A percentile compares a stretch with the other conserved stretches of the same genome.
Evolutionary conservation across 2,329 filamentous ascomycete genomes (phyloP).

Genomic region (Colletotrichum shisoi): DNA sequence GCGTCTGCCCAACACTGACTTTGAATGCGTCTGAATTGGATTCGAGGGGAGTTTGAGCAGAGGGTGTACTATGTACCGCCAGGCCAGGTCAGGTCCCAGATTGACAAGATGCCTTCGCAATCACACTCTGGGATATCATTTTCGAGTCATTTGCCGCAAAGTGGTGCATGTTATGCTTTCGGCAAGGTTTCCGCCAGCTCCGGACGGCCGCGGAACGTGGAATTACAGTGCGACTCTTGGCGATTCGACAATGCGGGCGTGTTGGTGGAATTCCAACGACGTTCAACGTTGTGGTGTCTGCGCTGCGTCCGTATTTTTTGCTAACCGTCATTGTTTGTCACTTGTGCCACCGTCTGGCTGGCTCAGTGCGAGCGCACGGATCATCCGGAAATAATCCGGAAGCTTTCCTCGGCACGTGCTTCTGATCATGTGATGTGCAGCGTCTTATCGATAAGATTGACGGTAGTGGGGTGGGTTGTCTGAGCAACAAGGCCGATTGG

Average conservation of each 20-base stretch:
- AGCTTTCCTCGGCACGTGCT: no score
- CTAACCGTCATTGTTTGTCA: neutral
- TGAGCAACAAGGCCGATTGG: conserved; percentile 31
- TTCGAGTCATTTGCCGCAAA: conserved; percentile 9
- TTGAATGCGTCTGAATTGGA: neutral
- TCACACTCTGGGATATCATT: neutral
- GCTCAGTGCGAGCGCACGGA: neutral
- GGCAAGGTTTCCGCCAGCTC: conserved; percentile 22
- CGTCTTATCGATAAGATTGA: conserved; percentile 1
- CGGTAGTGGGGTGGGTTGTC: conserved; percentile 14
- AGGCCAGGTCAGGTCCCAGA: neutral
- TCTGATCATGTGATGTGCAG: neutral
- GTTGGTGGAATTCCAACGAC: neutral
- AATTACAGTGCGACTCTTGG: neutral
- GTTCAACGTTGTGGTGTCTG: neutral
- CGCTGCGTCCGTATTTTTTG: neutral
- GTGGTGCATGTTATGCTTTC: conserved; percentile 9
- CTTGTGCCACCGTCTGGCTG: neutral
- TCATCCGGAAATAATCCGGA: conserved; percentile 3
- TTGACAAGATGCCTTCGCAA: conserved; percentile 4
- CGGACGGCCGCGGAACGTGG: neutral
- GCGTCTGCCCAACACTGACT: neutral
- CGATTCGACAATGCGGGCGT: conserved; percentile 4
- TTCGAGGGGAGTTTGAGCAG: neutral
- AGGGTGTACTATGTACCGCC: neutral